Base-by-base conservation (phyloP, 2,329 filamentous ascomycete genomes). In the Hymenoscyphus albidus region DNA sequence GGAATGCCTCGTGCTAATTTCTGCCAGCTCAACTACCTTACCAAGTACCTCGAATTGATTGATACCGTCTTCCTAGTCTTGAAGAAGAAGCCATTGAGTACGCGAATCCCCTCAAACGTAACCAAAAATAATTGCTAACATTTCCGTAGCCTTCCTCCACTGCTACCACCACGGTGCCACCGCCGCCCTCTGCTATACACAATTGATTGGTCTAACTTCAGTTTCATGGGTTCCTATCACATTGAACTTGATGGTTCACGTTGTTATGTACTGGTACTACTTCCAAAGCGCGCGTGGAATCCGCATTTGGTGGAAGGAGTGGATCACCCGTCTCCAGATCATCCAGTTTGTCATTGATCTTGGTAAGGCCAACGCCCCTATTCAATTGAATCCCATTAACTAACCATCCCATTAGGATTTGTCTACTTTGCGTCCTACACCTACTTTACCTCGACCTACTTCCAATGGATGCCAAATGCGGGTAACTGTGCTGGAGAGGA, bases 231-330 rank as follows among this genome's bases (percentile, higher is more conserved):
- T 97, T 63, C 88, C 90, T 68, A 98, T 98, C 77, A 89, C 87
- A 62, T 87, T 98, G 73, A 98, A 98, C 85, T 81, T 98, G 76
- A 87, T 87, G 69, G 94, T 98, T 63, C 94, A 98, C 81, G 94
- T 98, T 65, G 91, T 97, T 77, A 98, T 98, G 94, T 98, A 98
- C 89, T 97, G 93, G 93, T 98, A 98, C 88, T 98, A 98, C 87
- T 98, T 98, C 89, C 94, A 98, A 85, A 94, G 92, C 76, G 93
- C 94, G 63, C 93, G 94, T 73, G 95, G 95, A 72, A 87, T 98
- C 79, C 89, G 89, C 75, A 95, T 97, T 80, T 97, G 93, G 93
- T 98, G 94, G 94, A 98, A 98, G 90, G 92, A 97, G 82, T 98
- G 94, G 90, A 96, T 98, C 77, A 98, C 94, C 73, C 91, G 93